These are phyloP conservation scores for Penicillium turbatum DNA, from an alignment of 495 filamentous ascomycete genomes.

Conservation along the genomic window DNA sequence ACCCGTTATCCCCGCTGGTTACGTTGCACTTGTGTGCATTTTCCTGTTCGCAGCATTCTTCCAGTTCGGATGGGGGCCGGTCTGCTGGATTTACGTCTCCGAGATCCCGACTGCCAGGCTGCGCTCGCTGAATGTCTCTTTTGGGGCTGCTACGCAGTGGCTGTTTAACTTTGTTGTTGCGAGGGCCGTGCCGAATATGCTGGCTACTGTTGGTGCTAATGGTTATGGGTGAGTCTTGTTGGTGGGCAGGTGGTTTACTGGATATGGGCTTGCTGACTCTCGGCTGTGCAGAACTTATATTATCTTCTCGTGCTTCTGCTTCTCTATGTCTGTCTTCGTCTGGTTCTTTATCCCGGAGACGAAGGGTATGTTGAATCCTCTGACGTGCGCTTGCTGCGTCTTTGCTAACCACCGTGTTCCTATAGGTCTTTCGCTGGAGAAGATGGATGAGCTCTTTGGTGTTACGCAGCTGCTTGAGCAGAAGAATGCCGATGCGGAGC, in stretches of 20 bases:
- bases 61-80: constrained; percentile 76
- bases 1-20: constrained; percentile 54
- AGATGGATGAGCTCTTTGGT: constrained; percentile 52
- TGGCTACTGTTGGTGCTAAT: constrained; percentile 52
- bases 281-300: constrained; percentile 29
- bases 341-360: constrained; percentile 73
- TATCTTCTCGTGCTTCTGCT: constrained; percentile 54
- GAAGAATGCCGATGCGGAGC: constrained; percentile 22
- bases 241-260: neutral
- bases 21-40: constrained; percentile 65
- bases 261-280: constrained; percentile 40
- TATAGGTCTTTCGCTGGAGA: constrained; percentile 41
- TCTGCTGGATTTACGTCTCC: constrained; percentile 72
- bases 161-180: constrained; percentile 41
- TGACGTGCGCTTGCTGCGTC: neutral
- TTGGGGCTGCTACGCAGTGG: constrained; percentile 63
- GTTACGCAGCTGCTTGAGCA: constrained; percentile 27
- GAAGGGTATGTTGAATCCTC: constrained; percentile 47
- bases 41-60: constrained; percentile 73
- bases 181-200: constrained; percentile 38
- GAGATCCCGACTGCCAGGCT: constrained; percentile 71
- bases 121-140: constrained; percentile 61
- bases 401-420: neutral
- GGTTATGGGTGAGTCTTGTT: constrained; percentile 51
- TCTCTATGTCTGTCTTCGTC: constrained; percentile 62